A percentile compares a stretch with the other conserved stretches of the same genome.
Conservation (phyloP, 164 flowering plant species). For the Hamamelis virginiana region DNA sequence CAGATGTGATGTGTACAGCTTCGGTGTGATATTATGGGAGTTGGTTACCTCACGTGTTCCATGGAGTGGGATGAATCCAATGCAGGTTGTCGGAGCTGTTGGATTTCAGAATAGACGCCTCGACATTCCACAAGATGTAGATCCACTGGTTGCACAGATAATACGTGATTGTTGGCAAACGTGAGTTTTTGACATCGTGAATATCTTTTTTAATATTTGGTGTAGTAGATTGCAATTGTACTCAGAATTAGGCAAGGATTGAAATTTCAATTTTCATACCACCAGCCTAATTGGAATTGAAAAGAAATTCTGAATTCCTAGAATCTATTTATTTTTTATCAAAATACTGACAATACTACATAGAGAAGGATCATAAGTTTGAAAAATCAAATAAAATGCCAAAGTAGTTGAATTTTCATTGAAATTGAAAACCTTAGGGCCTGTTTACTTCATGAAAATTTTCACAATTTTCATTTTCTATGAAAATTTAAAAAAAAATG, state of each 20-base stretch:
- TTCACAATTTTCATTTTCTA: no score
- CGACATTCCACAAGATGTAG: conserved; percentile 75
- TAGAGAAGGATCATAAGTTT: background rate
- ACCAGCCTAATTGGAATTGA: background rate
- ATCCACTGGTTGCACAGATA: conserved; percentile 72
- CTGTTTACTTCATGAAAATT: no score
- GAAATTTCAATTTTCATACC: background rate
- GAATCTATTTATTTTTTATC: background rate
- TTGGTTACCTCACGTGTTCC: conserved; percentile 73
- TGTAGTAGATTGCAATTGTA: background rate
- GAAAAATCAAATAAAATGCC: background rate
- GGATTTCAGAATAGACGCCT: conserved; percentile 92
- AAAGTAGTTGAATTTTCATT: no score
- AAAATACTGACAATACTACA: background rate
- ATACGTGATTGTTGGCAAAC: conserved; percentile 88
- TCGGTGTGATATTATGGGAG: conserved; percentile 97
- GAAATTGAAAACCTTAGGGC: no score
- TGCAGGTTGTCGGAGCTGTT: conserved; percentile 99
- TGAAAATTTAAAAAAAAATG: no score
- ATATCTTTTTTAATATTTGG: background rate
- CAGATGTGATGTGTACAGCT: conserved; percentile 95
- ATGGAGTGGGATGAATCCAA: conserved; percentile 93
- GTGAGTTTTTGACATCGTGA: conserved; percentile 36
- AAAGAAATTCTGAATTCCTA: background rate
- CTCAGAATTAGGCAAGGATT: background rate